Percentiles rank a stretch among this genome's conserved stretches.
These are phyloP conservation scores for Naganishia vaughanmartiniae DNA, from an alignment of 768 basidiomycete species.

Conservation along the genomic window DNA sequence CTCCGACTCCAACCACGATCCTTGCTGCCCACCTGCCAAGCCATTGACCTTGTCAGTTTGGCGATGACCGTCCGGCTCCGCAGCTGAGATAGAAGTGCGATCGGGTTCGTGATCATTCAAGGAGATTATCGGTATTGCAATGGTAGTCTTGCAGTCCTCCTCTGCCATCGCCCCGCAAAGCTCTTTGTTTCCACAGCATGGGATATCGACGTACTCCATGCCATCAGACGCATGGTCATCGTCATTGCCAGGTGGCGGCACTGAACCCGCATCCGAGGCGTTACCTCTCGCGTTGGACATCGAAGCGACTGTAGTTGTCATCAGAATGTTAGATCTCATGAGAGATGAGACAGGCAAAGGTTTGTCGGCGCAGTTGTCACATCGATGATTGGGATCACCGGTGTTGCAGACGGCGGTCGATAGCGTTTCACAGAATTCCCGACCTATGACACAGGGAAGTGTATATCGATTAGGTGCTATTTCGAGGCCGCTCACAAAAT, in stretches of 20 bases:
- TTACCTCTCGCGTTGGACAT: slow-evolving; percentile 15
- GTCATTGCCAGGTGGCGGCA: neutral
- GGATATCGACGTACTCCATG: slow-evolving; percentile 27
- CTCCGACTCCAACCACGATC: slow-evolving; percentile 20
- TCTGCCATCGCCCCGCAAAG: slow-evolving; percentile 24
- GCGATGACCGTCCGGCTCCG: neutral
- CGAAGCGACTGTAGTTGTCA: neutral
- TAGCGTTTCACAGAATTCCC: slow-evolving; percentile 32
- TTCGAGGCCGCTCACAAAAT: no score
- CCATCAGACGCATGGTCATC: neutral
- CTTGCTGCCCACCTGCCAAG: slow-evolving; percentile 2
- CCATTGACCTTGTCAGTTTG: neutral
- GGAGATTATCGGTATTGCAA: slow-evolving; percentile 19
- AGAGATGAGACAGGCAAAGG: slow-evolving; percentile 3
- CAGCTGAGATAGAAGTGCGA: neutral
- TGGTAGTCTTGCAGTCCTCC: slow-evolving; percentile 10
- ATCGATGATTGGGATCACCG: slow-evolving; percentile 26
- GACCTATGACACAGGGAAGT: slow-evolving; percentile 10
- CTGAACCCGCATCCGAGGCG: slow-evolving; percentile 1
- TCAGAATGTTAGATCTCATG: neutral
- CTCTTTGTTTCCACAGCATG: slow-evolving; percentile 30
- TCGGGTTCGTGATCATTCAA: neutral
- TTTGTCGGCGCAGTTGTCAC: slow-evolving; percentile 26
- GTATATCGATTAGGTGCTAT: neutral
- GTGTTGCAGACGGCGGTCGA: slow-evolving; percentile 29